Percentiles rank a stretch among this genome's conserved stretches.
phyloP scores from a whole-genome alignment of 805 yeast species.

The Candida caryicola region DNA sequence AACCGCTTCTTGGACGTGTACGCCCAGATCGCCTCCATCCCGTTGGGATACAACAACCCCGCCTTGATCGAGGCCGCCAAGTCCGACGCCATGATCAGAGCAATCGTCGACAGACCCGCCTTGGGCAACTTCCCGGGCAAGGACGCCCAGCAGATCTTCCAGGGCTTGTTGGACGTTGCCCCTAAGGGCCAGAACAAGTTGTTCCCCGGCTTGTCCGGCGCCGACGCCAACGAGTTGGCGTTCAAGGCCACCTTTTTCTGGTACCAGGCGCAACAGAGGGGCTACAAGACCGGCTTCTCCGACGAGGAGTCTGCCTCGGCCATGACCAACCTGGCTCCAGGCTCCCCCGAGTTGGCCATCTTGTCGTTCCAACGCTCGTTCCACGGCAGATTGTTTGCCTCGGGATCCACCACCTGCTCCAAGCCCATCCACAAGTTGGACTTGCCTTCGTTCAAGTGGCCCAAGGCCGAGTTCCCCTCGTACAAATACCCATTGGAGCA shows the following conservation, averaged over 20 bases:
- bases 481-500: slow-evolving; percentile 81
- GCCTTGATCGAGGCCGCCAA: slow-evolving; percentile 64
- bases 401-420: slow-evolving; percentile 87
- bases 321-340: slow-evolving; percentile 84
- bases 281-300: slow-evolving; percentile 57
- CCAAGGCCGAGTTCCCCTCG: slow-evolving; percentile 88
- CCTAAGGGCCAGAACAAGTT: slow-evolving; percentile 73
- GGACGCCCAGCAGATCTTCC: slow-evolving; percentile 58
- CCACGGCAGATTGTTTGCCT: slow-evolving; percentile 94
- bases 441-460: slow-evolving; percentile 95
- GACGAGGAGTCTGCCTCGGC: slow-evolving; percentile 66
- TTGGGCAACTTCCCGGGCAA: slow-evolving; percentile 54
- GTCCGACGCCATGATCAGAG: slow-evolving; percentile 67
- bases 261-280: slow-evolving; percentile 69
- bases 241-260: slow-evolving; percentile 86
- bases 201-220: slow-evolving; percentile 82
- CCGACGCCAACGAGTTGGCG: slow-evolving; percentile 87
- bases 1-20: slow-evolving; percentile 71
- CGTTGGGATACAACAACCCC: slow-evolving; percentile 85
- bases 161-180: slow-evolving; percentile 57
- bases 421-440: slow-evolving; percentile 93
- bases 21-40: slow-evolving; percentile 82
- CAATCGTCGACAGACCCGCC: slow-evolving; percentile 81
- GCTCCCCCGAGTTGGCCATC: slow-evolving; percentile 83
- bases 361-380: slow-evolving; percentile 84